These are phyloP conservation scores for Alloteropsis semialata DNA, from an alignment of 176 grass and related monocot genomes.

Conservation along the genomic window DNA sequence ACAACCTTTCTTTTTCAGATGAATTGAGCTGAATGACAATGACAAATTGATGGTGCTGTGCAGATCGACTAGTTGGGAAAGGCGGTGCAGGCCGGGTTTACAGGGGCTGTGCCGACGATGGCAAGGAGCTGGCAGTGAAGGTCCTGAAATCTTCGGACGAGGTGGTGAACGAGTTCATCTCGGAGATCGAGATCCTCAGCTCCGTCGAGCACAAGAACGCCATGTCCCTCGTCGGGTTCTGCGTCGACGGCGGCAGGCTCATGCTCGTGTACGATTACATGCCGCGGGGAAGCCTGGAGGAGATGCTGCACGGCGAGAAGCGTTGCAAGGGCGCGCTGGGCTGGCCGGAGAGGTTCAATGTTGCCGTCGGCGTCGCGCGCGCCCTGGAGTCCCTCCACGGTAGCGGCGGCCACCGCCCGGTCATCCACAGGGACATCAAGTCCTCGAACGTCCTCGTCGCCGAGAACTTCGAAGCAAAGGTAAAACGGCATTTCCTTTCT, in stretches of 20 bases:
- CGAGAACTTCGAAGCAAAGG: constrained; percentile 69
- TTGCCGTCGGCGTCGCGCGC: constrained; percentile 55
- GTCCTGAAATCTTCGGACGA: constrained; percentile 56
- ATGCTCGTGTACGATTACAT: constrained; percentile 89
- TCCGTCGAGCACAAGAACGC: constrained; percentile 59
- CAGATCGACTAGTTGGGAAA: constrained; percentile 66
- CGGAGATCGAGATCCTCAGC: constrained; percentile 73
- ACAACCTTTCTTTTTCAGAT: background rate
- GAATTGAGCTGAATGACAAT: background rate
- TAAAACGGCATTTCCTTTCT: background rate
- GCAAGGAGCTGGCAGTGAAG: constrained; percentile 77
- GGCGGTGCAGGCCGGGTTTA: constrained; percentile 75
- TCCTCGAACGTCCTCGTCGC: constrained; percentile 88
- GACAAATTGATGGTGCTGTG: background rate
- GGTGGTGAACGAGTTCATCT: constrained; percentile 50
- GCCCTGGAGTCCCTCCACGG: constrained; percentile 64
- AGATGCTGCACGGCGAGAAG: constrained; percentile 54
- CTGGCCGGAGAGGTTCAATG: constrained; percentile 74
- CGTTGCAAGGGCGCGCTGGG: constrained; percentile 23
- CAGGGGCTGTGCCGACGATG: constrained; percentile 27
- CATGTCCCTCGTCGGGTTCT: constrained; percentile 66
- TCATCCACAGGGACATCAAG: constrained; percentile 89
- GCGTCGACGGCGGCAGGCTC: constrained; percentile 50
- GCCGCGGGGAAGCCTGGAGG: constrained; percentile 75
- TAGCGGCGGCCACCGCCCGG: constrained; percentile 15